phyloP scores from a whole-genome alignment of 2,329 filamentous ascomycete species.

The Fusarium sp. region DNA sequence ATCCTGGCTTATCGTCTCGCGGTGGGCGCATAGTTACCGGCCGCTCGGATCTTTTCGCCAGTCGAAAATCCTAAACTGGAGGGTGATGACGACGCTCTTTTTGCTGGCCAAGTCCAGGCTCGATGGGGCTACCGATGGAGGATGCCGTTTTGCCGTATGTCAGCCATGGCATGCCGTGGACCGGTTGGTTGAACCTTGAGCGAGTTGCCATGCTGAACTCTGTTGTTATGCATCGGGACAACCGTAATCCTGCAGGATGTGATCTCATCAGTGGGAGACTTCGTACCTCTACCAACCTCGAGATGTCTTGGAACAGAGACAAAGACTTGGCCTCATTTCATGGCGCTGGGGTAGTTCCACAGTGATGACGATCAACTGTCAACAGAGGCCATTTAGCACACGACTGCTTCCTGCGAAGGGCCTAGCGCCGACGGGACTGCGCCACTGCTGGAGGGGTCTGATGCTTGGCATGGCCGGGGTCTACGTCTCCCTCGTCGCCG shows the following conservation, averaged over 20 bases:
- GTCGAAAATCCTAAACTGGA: conserved; percentile 5
- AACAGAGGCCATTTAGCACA: conserved; percentile 21
- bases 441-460: conserved; percentile 8
- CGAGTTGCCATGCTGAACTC: background rate
- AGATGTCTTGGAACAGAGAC: background rate
- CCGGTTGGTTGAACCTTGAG: background rate
- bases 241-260: background rate
- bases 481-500: conserved; percentile 10
- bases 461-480: background rate
- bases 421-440: conserved; percentile 20
- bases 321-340: conserved; percentile 34
- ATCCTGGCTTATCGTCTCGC: background rate
- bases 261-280: background rate
- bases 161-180: background rate
- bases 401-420: conserved; percentile 21
- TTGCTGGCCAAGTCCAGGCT: background rate
- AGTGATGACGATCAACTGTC: conserved; percentile 5
- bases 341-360: conserved; percentile 17
- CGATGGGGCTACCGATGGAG: conserved; percentile 17
- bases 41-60: background rate
- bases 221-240: background rate
- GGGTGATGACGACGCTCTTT: conserved; percentile 25
- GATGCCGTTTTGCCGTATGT: background rate
- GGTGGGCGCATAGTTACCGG: background rate
- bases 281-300: background rate